A percentile compares a stretch with the other conserved stretches of the same genome.
These are phyloP conservation scores for Ceratobasidium sp. DNA, from an alignment of 1,284 basidiomycete species.

Conservation along the genomic window DNA sequence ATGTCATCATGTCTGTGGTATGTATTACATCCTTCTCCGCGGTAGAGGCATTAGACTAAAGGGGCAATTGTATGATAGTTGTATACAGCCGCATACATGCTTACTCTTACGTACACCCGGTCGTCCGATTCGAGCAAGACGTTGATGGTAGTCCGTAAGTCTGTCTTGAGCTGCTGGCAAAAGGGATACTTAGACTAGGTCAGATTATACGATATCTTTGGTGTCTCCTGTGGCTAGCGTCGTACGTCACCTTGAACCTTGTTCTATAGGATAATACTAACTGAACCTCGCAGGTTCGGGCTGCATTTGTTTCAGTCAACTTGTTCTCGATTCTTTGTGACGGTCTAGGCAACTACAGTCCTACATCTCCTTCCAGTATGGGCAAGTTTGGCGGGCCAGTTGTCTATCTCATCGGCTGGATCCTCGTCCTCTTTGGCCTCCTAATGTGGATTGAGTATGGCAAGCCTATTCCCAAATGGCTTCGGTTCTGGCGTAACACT, in stretches of 20 bases:
- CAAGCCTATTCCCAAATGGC: conserved; percentile 49
- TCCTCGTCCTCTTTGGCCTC: conserved; percentile 60
- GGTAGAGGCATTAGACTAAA: background rate
- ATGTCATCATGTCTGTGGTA: conserved; percentile 69
- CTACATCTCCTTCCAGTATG: conserved; percentile 61
- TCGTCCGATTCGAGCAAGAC: conserved; percentile 61
- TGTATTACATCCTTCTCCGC: conserved; percentile 52
- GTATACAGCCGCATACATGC: conserved; percentile 69
- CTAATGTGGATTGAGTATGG: conserved; percentile 71
- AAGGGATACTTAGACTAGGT: background rate
- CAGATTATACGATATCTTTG: conserved; percentile 71
- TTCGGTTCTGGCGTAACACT: conserved; percentile 14
- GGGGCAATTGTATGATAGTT: conserved; percentile 52
- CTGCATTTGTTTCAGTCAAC: conserved; percentile 76
- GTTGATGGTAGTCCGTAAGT: conserved; percentile 66
- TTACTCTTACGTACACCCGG: conserved; percentile 74
- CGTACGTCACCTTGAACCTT: conserved; percentile 55
- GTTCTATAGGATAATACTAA: background rate
- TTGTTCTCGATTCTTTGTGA: conserved; percentile 78
- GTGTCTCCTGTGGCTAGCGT: conserved; percentile 73
- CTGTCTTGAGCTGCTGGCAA: background rate
- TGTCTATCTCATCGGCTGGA: conserved; percentile 69
- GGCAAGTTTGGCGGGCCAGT: conserved; percentile 76
- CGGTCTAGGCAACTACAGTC: conserved; percentile 59
- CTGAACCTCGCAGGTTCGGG: conserved; percentile 56